These are phyloP conservation scores for Neurospora sp. DNA, from an alignment of 495 filamentous ascomycete genomes.

Conservation along the genomic window DNA sequence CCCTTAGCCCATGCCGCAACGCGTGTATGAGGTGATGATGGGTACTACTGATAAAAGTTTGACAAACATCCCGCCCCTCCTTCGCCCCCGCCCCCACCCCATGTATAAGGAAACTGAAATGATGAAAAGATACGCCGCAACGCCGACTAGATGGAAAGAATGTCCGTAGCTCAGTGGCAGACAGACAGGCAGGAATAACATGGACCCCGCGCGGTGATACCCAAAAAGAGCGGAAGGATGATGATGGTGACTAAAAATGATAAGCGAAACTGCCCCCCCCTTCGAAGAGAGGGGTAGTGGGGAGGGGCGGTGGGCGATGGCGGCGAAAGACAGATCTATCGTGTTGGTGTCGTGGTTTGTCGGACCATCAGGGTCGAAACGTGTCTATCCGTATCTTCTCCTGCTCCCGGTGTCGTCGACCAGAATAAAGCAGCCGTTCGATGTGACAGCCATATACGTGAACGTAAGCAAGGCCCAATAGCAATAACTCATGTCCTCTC, in stretches of 20 bases:
- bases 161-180: background rate
- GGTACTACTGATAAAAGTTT: background rate
- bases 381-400: background rate
- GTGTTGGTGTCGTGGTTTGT: background rate
- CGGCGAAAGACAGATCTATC: background rate
- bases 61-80: background rate
- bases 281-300: background rate
- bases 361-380: background rate
- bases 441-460: background rate
- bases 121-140: background rate
- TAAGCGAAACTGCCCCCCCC: background rate
- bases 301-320: background rate
- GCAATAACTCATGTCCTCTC: conserved; percentile 23
- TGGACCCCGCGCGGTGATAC: background rate
- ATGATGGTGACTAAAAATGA: background rate
- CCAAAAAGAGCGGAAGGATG: background rate
- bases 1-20: background rate
- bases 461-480: conserved; percentile 3
- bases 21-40: no score
- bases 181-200: background rate
- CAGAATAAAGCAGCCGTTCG: background rate
- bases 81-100: background rate
- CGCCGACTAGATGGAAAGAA: background rate
- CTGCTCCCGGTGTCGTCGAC: background rate
- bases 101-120: background rate